Evolutionary conservation across 208 protist species (phyloP).

Genomic region (Novymonas esmeraldas): DNA sequence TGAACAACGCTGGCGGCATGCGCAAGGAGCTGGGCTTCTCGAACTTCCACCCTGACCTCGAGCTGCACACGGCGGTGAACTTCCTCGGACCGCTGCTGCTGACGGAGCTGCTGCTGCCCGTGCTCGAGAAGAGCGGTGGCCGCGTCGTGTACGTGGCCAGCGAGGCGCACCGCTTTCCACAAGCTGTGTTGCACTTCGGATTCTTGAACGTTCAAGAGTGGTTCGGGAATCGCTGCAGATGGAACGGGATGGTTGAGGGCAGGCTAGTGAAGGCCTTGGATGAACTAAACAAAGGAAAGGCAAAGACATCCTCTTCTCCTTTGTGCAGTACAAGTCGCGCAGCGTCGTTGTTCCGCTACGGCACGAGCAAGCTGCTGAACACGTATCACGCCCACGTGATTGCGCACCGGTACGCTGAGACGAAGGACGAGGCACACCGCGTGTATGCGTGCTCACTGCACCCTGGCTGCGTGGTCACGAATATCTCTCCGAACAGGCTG

Average conservation of each 20-base stretch:
- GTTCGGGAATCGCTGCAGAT: conserved; percentile 2
- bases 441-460: conserved; percentile 82
- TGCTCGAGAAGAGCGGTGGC: conserved; percentile 63
- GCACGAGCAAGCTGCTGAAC: conserved; percentile 87
- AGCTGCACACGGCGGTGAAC: conserved; percentile 86
- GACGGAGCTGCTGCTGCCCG: conserved; percentile 82
- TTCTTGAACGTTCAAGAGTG: conserved; percentile 15
- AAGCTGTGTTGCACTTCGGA: conserved; percentile 42
- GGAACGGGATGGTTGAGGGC: conserved; percentile 35
- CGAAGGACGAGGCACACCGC: conserved; percentile 16
- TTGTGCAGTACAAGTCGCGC: no score
- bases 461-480: conserved; percentile 77
- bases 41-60: conserved; percentile 45
- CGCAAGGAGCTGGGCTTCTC: conserved; percentile 54
- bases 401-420: conserved; percentile 51
- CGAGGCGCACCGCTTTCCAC: conserved; percentile 76
- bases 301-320: no score
- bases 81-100: conserved; percentile 84
- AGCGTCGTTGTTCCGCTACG: no score
- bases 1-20: conserved; percentile 92
- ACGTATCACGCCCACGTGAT: conserved; percentile 83
- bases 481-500: conserved; percentile 64
- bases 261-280: conserved; percentile 60
- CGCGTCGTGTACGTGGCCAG: conserved; percentile 86
- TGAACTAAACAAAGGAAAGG: conserved; percentile 72